Evolutionary conservation across 257 asterid genomes (phyloP).

Genomic region (Capsicum chinense): DNA sequence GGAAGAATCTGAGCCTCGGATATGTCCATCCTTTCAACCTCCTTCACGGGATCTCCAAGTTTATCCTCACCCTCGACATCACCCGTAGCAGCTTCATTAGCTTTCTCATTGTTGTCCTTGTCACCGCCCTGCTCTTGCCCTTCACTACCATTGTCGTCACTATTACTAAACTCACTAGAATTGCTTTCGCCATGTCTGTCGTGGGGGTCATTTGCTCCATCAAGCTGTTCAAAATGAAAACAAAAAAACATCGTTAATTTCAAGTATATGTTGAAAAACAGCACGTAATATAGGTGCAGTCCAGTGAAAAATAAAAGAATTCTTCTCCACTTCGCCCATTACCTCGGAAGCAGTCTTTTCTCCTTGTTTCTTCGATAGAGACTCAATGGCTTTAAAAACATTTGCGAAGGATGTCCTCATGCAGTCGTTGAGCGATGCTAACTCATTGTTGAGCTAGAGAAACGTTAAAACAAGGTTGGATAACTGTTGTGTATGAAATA

Average conservation of each 20-base stretch:
- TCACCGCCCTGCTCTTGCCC: slow-evolving; percentile 11
- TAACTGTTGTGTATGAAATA: neutral
- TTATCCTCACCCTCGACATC: neutral
- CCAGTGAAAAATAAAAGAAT: neutral
- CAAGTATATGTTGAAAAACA: neutral
- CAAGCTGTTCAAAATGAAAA: neutral
- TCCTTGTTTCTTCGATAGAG: slow-evolving; percentile 24
- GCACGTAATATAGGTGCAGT: neutral
- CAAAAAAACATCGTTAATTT: neutral
- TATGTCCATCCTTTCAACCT: slow-evolving; percentile 25
- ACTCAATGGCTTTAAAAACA: slow-evolving; percentile 18
- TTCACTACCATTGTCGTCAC: neutral
- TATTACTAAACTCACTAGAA: slow-evolving; percentile 23
- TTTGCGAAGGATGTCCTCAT: slow-evolving; percentile 2
- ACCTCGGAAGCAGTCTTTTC: slow-evolving; percentile 20
- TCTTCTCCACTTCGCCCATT: neutral
- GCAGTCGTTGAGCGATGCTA: neutral
- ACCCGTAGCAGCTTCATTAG: neutral
- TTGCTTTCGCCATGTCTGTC: slow-evolving; percentile 24
- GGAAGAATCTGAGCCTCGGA: slow-evolving; percentile 17
- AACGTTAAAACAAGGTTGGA: neutral
- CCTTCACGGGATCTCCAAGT: neutral
- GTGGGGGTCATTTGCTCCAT: slow-evolving; percentile 26
- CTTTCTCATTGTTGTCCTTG: slow-evolving; percentile 7
- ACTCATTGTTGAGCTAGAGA: slow-evolving; percentile 26